phyloP scores from a whole-genome alignment of 2,329 filamentous ascomycete genomes.

The Paecilomyces formosus region DNA sequence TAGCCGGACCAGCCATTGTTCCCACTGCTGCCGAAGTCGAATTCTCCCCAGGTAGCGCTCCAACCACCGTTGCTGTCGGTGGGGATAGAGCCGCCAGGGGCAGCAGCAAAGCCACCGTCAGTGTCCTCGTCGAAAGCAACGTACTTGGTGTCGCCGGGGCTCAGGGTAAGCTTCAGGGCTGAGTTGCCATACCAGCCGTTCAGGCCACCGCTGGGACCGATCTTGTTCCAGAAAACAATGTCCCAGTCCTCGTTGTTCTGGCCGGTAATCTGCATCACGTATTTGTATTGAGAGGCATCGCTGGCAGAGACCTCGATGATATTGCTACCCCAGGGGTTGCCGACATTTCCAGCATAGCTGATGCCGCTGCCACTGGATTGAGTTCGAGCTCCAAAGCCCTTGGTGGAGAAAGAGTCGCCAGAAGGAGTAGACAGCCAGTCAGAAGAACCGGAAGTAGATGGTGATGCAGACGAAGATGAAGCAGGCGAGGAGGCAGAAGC shows the following conservation, averaged over 20 bases:
- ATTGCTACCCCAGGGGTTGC: constrained; percentile 32
- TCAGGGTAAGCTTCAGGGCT: constrained; percentile 23
- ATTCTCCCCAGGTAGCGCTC: constrained; percentile 27
- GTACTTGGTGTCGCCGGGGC: constrained; percentile 27
- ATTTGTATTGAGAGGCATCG: constrained; percentile 25
- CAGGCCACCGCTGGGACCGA: constrained; percentile 24
- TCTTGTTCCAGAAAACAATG: constrained; percentile 33
- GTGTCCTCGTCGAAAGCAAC: constrained; percentile 29
- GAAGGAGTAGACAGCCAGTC: neutral
- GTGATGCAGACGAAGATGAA: constrained; percentile 1
- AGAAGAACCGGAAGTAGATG: neutral
- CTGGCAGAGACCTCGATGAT: constrained; percentile 25
- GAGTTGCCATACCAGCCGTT: constrained; percentile 28
- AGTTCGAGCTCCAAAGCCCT: constrained; percentile 11
- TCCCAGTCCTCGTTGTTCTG: constrained; percentile 21
- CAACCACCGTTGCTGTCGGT: constrained; percentile 19
- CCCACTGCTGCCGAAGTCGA: constrained; percentile 21
- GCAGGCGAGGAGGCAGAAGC: constrained; percentile 3
- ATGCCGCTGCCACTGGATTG: constrained; percentile 11
- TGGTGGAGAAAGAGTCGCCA: neutral
- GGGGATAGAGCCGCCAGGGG: constrained; percentile 16
- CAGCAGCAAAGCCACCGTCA: constrained; percentile 27
- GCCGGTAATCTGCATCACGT: constrained; percentile 25
- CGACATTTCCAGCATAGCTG: constrained; percentile 20
- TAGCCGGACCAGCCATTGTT: constrained; percentile 27